phyloP scores from a whole-genome alignment of 305 asterid genomes.

The Fraxinus xanthoxyloides region DNA sequence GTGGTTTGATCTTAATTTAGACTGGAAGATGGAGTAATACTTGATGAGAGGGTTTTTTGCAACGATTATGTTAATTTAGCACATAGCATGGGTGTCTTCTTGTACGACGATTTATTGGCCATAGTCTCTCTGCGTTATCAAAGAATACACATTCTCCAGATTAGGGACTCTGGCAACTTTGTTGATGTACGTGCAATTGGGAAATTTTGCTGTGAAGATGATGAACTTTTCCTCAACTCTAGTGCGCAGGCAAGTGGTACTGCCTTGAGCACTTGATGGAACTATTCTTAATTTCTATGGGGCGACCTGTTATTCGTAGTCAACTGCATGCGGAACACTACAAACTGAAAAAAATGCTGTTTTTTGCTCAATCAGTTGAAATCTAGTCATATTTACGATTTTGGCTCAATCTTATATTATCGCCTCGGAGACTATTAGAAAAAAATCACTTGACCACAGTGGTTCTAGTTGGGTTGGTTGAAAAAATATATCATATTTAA shows the following conservation, averaged over 20 bases:
- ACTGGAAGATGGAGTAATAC: conserved; percentile 84
- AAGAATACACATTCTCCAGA: conserved; percentile 89
- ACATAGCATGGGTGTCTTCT: conserved; percentile 80
- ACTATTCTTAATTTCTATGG: not conserved
- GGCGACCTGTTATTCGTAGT: conserved; percentile 6
- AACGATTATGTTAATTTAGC: conserved; percentile 89
- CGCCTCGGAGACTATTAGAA: not conserved
- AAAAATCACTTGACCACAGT: not conserved
- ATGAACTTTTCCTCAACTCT: conserved; percentile 85
- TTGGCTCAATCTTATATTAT: conserved; percentile 5
- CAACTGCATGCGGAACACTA: not conserved
- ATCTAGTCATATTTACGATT: not conserved
- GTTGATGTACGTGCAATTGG: conserved; percentile 84
- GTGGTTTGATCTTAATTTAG: conserved; percentile 37
- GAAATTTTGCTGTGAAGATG: conserved; percentile 89
- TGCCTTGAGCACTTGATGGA: conserved; percentile 28
- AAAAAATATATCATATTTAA: not conserved
- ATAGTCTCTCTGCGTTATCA: conserved; percentile 91
- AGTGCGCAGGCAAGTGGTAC: conserved; percentile 75
- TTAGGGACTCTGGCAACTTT: conserved; percentile 87
- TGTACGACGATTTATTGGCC: conserved; percentile 92
- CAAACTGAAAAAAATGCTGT: not conserved
- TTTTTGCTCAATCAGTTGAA: not conserved
- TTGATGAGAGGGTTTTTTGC: conserved; percentile 79
- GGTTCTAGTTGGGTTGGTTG: not conserved